Evolutionary conservation across 192 early-diverging fungal genomes (phyloP), one percentile per base, ranked within the genome.

Genomic region (Linnemannia elongata): DNA sequence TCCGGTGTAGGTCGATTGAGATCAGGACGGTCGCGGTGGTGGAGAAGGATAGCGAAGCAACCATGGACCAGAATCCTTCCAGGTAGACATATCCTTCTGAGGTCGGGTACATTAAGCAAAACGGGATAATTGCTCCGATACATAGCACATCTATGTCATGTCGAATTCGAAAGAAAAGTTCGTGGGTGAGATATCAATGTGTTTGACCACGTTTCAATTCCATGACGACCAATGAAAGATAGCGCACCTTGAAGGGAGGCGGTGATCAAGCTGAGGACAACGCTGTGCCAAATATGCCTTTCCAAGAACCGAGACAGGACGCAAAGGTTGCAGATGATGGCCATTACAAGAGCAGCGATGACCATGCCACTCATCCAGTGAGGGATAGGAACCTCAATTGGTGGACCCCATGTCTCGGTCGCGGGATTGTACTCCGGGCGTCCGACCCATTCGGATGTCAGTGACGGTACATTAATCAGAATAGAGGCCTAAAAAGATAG

Each of bases 331-430:
- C 73, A 74, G 12, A 54, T 10, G 42, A 74, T 45, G 73, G 73
- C 73, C 73, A 52, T 74, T 2, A 74, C 49, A 27, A 74, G 49
- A 0, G 73, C 73, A 9, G n/a, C 73, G 18, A 74, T 74, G 30
- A 74, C 73, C 73, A 74, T 74, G 27, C 73, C 33, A 36, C 45
- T 54, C 73, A 74, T 74, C 73, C 73, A 74, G 12, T n/a, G 17
- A 1, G 73, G 73, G 45, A 74, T 44, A 52, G 42, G 27, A 3
- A 74, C n/a, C 44, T 4, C 45, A 18, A n/a, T 44, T 44, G 71
- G 71, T 12, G 30, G 35, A 45, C 71, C 39, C 71, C 73, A 45
- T 13, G 17, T n/a, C 22, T 54, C n/a, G 1, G 73, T 74, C 1
- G 45, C 27, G 6, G 47, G 47, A 30, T 74, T 24, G 49, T 52